phyloP scores from a whole-genome alignment of 2,329 filamentous ascomycete genomes.

The Cladosporium sp. region DNA sequence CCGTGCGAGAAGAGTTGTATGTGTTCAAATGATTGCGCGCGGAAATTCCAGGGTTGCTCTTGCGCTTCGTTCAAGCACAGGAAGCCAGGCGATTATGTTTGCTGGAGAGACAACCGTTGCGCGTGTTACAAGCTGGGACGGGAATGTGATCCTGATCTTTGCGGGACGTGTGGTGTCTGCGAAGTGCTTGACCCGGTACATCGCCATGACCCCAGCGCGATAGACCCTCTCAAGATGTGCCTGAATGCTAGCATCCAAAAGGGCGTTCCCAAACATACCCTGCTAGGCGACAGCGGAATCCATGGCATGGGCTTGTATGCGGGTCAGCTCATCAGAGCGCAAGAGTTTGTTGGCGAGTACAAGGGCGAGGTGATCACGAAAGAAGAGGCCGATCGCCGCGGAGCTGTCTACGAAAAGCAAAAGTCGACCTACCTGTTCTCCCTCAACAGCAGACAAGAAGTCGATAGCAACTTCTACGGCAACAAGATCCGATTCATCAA shows the following conservation, averaged over 20 bases:
- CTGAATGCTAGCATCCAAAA: slow-evolving; percentile 74
- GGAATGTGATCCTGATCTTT: slow-evolving; percentile 79
- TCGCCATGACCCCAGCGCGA: slow-evolving; percentile 51
- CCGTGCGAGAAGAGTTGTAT: slow-evolving; percentile 74
- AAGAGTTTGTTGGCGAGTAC: slow-evolving; percentile 81
- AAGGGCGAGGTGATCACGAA: slow-evolving; percentile 74
- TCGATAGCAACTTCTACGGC: slow-evolving; percentile 75
- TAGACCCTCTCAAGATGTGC: slow-evolving; percentile 61
- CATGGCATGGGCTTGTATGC: slow-evolving; percentile 77
- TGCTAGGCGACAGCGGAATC: slow-evolving; percentile 71
- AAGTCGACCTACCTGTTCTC: slow-evolving; percentile 65
- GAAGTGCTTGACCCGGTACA: slow-evolving; percentile 71
- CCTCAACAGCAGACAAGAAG: slow-evolving; percentile 54
- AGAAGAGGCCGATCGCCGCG: slow-evolving; percentile 69
- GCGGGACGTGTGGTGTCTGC: slow-evolving; percentile 67
- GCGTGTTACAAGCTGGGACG: slow-evolving; percentile 72
- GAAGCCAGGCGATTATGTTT: slow-evolving; percentile 36
- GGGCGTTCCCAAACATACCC: slow-evolving; percentile 63
- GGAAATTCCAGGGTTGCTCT: slow-evolving; percentile 48
- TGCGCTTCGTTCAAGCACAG: slow-evolving; percentile 31
- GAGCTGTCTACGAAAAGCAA: slow-evolving; percentile 63
- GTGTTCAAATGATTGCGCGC: slow-evolving; percentile 62
- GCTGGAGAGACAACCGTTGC: slow-evolving; percentile 52
- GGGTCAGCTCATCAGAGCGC: slow-evolving; percentile 65
- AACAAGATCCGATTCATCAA: slow-evolving; percentile 86